Evolutionary conservation across 2,329 filamentous ascomycete species (phyloP), one percentile per base, ranked within the genome.

Genomic region (Fusarium bulbicola): DNA sequence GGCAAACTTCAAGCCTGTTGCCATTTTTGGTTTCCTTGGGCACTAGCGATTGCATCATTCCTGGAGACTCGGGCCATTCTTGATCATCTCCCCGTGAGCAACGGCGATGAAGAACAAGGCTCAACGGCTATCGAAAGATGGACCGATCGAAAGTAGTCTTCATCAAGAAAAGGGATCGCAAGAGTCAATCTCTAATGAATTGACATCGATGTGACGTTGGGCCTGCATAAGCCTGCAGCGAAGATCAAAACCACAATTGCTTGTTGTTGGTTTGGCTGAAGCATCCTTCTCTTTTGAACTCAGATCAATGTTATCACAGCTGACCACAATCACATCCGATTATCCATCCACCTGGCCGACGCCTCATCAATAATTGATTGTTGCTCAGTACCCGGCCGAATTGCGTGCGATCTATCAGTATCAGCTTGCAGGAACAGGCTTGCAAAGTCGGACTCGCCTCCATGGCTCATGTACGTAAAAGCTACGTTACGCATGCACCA

Each of bases 401-500:
- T 73, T 68, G 54, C 70, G 66, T 71, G 66, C 62, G 61, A 71
- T 42, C 50, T 57, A 52, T 57, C 40, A 40, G 46, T 20, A 46
- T 57, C 58, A 67, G 39, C 60, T 61, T 34, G n/a, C 52, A 52
- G 59, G 42, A 42, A 53, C 57, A 46, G 21, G 28, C 49, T 36
- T 46, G 53, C 43, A 20, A 34, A 39, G 50, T 59, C 39, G 43
- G 30, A 50, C 50, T 72, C 59, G 63, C 59, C 62, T 46, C 60
- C 26, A 34, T 64, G 21, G 63, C 42, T 42, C 32, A 58, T 54
- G 45, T 67, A 67, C 63, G 53, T 61, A 62, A 60, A 66, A 57
- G 50, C 54, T 68, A 60, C 61, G 53, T 73, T 63, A 57, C 43
- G 28, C 30, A 58, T 53, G 26, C 26, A 53, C 47, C 46, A 50